Percentiles rank a stretch among this genome's conserved stretches.
These are phyloP conservation scores for Magnusiomyces sp. DNA, from an alignment of 1,139 yeast species.

Conservation along the genomic window DNA sequence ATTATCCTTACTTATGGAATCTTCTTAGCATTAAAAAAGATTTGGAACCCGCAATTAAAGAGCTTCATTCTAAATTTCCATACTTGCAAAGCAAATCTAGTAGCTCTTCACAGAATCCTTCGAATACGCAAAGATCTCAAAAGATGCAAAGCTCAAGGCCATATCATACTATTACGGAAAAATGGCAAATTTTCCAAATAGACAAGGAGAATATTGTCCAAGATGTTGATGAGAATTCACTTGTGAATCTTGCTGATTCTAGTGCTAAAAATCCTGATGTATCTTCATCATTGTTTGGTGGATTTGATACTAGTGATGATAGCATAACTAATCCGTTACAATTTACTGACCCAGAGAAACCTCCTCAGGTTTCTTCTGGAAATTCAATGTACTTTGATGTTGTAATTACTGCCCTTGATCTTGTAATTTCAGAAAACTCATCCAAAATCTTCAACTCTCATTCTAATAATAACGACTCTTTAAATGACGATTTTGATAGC, in stretches of 20 bases:
- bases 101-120: constrained; percentile 13
- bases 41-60: constrained; percentile 31
- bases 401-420: constrained; percentile 8
- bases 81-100: constrained; percentile 21
- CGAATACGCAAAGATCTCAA: constrained; percentile 21
- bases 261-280: too few relatives aligned
- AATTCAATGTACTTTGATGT: constrained; percentile 8
- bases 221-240: constrained; percentile 18
- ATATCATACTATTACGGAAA: constrained; percentile 26
- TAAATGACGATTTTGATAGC: not conserved
- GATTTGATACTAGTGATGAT: constrained; percentile 2
- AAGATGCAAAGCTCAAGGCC: constrained; percentile 20
- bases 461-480: not conserved
- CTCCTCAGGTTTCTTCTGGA: constrained; percentile 8
- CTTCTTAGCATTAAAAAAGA: constrained; percentile 29
- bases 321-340: not conserved
- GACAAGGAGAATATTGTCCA: constrained; percentile 25
- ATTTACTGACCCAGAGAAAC: constrained; percentile 9
- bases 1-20: constrained; percentile 29
- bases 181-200: constrained; percentile 32
- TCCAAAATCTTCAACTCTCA: constrained; percentile 1
- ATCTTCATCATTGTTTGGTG: constrained; percentile 5
- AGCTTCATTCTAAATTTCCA: constrained; percentile 24
- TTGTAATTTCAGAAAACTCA: constrained; percentile 9
- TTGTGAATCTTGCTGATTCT: too few relatives aligned